Conservation (phyloP, 1,284 basidiomycete species). For the Pseudozyma pruni region DNA sequence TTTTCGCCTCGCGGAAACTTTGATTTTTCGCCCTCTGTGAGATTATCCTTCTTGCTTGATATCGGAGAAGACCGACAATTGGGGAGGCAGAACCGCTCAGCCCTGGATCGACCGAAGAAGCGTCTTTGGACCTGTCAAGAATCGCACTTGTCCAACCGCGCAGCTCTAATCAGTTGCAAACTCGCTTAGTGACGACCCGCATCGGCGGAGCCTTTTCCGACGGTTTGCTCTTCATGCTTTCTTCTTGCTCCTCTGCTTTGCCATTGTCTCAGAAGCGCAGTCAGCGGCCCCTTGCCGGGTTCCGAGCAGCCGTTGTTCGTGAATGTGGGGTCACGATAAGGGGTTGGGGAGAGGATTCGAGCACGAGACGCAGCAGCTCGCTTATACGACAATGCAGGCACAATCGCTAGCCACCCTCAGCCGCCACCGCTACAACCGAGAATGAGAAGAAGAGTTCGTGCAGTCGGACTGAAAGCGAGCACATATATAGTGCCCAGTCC, state of each 20-base stretch:
- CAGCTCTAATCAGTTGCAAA: not conserved
- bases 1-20: not conserved
- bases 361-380: too few species aligned
- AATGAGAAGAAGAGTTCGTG: not conserved
- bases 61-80: slow-evolving; percentile 22
- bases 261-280: not conserved
- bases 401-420: not conserved
- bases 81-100: too few species aligned
- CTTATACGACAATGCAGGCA: not conserved
- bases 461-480: not conserved
- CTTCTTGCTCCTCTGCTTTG: too few species aligned
- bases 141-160: too few species aligned
- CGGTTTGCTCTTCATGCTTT: too few species aligned
- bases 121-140: too few species aligned
- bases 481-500: not conserved
- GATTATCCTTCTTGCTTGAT: not conserved
- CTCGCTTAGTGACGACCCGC: slow-evolving; percentile 5
- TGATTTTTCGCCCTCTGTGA: not conserved
- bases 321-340: too few species aligned
- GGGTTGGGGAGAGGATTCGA: too few species aligned
- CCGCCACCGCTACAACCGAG: too few species aligned
- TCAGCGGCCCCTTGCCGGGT: not conserved
- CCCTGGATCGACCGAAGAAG: too few species aligned
- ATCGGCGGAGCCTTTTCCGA: slow-evolving; percentile 6
- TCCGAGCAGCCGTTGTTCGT: slow-evolving; percentile 1